Percentiles rank a stretch among this genome's conserved stretches.
These are phyloP conservation scores for Coniochaeta sp. DNA, from an alignment of 2,329 filamentous ascomycete species.

Conservation along the genomic window DNA sequence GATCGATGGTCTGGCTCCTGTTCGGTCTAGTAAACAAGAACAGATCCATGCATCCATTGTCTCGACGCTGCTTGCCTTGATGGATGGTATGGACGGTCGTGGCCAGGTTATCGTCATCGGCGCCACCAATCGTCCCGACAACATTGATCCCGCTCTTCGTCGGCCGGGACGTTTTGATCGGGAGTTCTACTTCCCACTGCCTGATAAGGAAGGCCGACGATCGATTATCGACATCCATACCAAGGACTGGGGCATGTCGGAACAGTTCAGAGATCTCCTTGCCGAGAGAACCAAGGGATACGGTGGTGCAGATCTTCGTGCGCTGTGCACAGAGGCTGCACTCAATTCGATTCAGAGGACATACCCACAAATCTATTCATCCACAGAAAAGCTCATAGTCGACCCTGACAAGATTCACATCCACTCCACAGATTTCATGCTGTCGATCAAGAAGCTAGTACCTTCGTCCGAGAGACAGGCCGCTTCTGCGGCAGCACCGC, in stretches of 20 bases:
- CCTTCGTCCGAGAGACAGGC: slow-evolving; percentile 90
- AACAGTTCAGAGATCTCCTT: slow-evolving; percentile 73
- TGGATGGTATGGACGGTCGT: slow-evolving; percentile 98
- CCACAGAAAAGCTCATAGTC: slow-evolving; percentile 82
- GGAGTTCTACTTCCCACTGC: slow-evolving; percentile 96
- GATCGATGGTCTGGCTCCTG: slow-evolving; percentile 92
- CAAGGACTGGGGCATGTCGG: slow-evolving; percentile 79
- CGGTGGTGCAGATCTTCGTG: slow-evolving; percentile 88
- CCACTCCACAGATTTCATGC: slow-evolving; percentile 91
- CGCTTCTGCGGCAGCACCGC: slow-evolving; percentile 72
- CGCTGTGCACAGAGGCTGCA: slow-evolving; percentile 90
- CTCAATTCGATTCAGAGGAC: slow-evolving; percentile 92
- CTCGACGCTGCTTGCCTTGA: slow-evolving; percentile 83
- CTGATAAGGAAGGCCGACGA: slow-evolving; percentile 70
- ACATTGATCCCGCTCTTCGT: slow-evolving; percentile 90
- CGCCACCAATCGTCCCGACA: slow-evolving; percentile 95
- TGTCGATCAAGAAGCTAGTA: slow-evolving; percentile 92
- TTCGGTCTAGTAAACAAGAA: slow-evolving; percentile 95
- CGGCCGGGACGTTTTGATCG: slow-evolving; percentile 91
- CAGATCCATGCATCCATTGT: slow-evolving; percentile 98
- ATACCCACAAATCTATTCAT: slow-evolving; percentile 93
- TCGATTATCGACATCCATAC: slow-evolving; percentile 95
- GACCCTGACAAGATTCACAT: slow-evolving; percentile 79
- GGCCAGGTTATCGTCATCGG: slow-evolving; percentile 98
- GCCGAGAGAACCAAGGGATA: slow-evolving; percentile 92